These are phyloP conservation scores for Plasmodium cynomolgi DNA, from an alignment of 169 alveolate species.

Conservation along the genomic window DNA sequence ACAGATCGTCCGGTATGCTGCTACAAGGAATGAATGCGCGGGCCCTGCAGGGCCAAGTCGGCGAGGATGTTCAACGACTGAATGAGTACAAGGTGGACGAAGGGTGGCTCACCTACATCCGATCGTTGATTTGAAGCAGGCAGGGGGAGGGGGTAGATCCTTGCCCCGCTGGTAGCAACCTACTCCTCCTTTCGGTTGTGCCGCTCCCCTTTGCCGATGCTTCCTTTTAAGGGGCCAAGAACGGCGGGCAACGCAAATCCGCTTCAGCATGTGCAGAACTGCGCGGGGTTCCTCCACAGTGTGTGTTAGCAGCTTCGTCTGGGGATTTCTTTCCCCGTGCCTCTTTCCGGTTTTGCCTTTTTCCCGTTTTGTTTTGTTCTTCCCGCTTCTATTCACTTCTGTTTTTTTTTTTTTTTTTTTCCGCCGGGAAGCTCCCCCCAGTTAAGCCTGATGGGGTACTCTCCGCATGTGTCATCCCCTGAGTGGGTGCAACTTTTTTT, in stretches of 20 bases:
- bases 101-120: slow-evolving; percentile 62
- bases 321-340: not conserved
- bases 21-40: not conserved
- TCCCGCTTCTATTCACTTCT: not conserved
- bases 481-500: not conserved
- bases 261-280: not conserved
- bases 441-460: not conserved
- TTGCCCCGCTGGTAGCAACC: not conserved
- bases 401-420: too few relatives aligned
- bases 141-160: not conserved
- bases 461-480: not conserved
- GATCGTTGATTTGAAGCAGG: slow-evolving; percentile 23
- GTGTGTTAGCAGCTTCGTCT: not conserved
- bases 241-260: not conserved
- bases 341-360: too few relatives aligned
- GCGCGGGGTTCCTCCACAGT: not conserved
- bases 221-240: not conserved
- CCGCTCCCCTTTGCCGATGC: too few relatives aligned
- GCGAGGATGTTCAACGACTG: not conserved
- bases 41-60: not conserved
- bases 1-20: slow-evolving; percentile 41
- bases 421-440: not conserved
- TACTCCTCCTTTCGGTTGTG: too few relatives aligned
- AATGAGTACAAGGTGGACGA: slow-evolving; percentile 30
- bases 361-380: not conserved